Conservation (phyloP, 768 basidiomycete genomes). For the Hygrophoropsis aurantiaca region DNA sequence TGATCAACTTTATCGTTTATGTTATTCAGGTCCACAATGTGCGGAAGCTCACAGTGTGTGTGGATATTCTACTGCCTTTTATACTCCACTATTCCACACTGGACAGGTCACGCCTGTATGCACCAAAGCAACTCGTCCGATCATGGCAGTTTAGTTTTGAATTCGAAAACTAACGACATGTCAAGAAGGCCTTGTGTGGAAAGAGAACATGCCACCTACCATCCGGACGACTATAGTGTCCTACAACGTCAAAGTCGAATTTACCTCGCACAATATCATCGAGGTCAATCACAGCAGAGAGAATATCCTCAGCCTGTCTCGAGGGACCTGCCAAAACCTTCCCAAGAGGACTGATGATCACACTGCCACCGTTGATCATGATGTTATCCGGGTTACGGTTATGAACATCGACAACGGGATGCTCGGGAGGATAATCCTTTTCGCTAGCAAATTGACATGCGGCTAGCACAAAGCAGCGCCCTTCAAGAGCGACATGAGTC, state of each 20-base stretch:
- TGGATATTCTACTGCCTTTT: no score
- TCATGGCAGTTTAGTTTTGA: slow-evolving; percentile 9
- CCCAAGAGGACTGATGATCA: slow-evolving; percentile 60
- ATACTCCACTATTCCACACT: no score
- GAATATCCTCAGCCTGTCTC: slow-evolving; percentile 47
- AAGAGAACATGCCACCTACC: slow-evolving; percentile 33
- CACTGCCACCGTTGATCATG: slow-evolving; percentile 61
- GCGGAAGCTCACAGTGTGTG: no score
- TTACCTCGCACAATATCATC: slow-evolving; percentile 57
- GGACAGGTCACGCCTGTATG: no score
- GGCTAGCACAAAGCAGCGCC: slow-evolving; percentile 66
- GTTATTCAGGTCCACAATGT: no score
- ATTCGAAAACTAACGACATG: slow-evolving; percentile 23
- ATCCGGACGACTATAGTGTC: slow-evolving; percentile 62
- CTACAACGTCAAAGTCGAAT: slow-evolving; percentile 61
- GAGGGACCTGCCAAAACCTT: slow-evolving; percentile 60
- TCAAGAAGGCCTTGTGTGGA: slow-evolving; percentile 3
- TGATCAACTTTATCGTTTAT: no score
- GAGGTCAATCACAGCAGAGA: slow-evolving; percentile 59
- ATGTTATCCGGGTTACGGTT: slow-evolving; percentile 44
- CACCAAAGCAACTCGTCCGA: no score
- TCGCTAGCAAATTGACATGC: slow-evolving; percentile 60
- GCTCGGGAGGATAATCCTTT: slow-evolving; percentile 50
- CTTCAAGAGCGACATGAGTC: slow-evolving; percentile 65
- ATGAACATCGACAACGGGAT: slow-evolving; percentile 40